A percentile compares a stretch with the other conserved stretches of the same genome.
Evolutionary conservation across 2,329 filamentous ascomycete genomes (phyloP).

Genomic region (Chaetomium strumarium): DNA sequence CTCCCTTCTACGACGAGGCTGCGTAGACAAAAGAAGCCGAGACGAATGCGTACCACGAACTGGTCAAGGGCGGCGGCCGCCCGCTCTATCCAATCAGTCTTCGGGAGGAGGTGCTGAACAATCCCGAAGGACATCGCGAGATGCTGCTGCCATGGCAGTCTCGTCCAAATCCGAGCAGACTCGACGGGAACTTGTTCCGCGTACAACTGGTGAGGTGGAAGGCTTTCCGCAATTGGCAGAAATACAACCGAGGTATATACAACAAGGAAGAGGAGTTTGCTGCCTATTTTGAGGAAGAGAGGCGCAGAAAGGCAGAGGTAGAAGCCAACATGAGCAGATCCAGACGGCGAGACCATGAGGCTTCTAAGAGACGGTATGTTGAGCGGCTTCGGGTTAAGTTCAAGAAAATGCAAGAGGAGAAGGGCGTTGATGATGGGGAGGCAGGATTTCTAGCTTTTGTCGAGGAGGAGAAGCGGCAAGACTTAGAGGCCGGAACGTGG

Average conservation of each 20-base stretch:
- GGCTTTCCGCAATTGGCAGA: constrained; percentile 30
- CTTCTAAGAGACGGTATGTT: not conserved
- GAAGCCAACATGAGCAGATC: too few relatives aligned
- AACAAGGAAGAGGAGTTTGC: constrained; percentile 21
- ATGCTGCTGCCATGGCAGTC: constrained; percentile 27
- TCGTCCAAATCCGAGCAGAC: not conserved
- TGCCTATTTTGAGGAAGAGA: constrained; percentile 10
- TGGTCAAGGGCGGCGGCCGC: constrained; percentile 30
- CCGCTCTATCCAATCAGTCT: constrained; percentile 28
- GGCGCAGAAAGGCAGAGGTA: not conserved
- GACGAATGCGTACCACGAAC: constrained; percentile 23
- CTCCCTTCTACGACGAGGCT: not conserved
- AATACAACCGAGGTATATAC: constrained; percentile 22
- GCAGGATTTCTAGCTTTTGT: constrained; percentile 16
- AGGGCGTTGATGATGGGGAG: constrained; percentile 21
- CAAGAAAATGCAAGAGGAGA: constrained; percentile 18
- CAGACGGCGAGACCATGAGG: not conserved
- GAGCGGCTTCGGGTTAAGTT: not conserved
- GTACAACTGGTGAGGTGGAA: constrained; percentile 28
- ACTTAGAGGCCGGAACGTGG: not conserved
- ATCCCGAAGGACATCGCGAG: constrained; percentile 25
- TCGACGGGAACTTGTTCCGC: constrained; percentile 22
- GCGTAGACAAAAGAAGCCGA: not conserved
- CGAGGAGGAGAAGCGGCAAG: constrained; percentile 11
- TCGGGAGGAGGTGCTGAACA: constrained; percentile 22